Base-by-base conservation (phyloP, 805 yeast species). In the Saccharomycopsis javanensis region DNA sequence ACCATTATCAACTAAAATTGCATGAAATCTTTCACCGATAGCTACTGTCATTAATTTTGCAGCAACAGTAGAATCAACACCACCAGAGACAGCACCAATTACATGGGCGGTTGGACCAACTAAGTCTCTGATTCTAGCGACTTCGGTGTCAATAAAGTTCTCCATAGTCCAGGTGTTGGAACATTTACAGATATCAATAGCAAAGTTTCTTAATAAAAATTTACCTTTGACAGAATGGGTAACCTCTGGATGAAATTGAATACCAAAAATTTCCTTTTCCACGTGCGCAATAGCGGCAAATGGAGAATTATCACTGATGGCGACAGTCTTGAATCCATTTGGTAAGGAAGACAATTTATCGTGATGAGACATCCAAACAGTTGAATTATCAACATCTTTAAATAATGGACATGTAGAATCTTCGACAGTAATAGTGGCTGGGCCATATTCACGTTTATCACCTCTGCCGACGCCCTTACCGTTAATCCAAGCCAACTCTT, bases 331-430 rank as follows among this genome's bases (percentile, higher is more conserved):
- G 80, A 82, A 94, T 42, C 95, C 96, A 50, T 80, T 79, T 66
- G 99, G 99, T 65, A 94, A 79, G 55, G 92, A 87, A 66, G 83
- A 83, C 68, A 94, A 79, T 78, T 94, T 94, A 75, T 94, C 99
- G 69, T 96, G 96, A 73, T 94, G 99, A 53, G 98, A 91, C 99
- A 94, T 94, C 99, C 99, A 94, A 61, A 94, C 97, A 71, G 86
- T 91, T 59, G 96, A 89, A 76, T 94, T 86, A 72, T 90, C 95
- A 65, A 94, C 88, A 61, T 85, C 97, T 62, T 83, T 78, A 74
- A 94, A 94, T 62, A 94, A 77, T 20, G 87, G 82, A 71, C 88
- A 82, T 20, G 72, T 57, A 46, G 73, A 62, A 68, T 88, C 94
- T 65, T 79, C 76, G 57, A 89, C 95, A 64, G 82, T 78, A 70